phyloP scores from a whole-genome alignment of 2,329 filamentous ascomycete species.

The Juglanconis sp. region DNA sequence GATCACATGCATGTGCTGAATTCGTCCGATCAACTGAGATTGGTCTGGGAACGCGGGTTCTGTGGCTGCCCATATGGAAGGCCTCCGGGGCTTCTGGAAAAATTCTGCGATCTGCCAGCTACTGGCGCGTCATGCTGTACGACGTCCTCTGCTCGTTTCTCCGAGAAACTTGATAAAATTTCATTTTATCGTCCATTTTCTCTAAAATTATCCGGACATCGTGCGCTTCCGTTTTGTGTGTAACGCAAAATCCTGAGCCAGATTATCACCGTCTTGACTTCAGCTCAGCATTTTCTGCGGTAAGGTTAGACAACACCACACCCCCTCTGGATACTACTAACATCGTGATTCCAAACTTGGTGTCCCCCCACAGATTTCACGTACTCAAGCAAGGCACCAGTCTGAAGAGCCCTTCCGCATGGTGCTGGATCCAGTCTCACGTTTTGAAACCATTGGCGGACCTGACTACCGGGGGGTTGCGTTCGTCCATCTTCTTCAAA shows the following conservation, averaged over 20 bases:
- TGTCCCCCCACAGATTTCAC: too few relatives aligned
- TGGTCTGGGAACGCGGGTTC: background rate
- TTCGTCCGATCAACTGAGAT: conserved; percentile 1
- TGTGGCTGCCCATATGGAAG: background rate
- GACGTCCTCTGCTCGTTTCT: background rate
- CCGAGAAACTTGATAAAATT: background rate
- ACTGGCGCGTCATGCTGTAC: background rate
- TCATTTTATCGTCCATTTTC: background rate
- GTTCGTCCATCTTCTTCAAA: background rate
- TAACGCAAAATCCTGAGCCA: background rate
- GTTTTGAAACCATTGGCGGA: background rate
- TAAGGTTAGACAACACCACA: too few relatives aligned
- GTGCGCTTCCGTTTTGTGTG: background rate
- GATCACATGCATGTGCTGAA: background rate
- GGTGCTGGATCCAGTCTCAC: background rate
- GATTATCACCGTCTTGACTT: too few relatives aligned
- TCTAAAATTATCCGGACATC: background rate
- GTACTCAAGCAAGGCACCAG: too few relatives aligned
- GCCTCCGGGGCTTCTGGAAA: conserved; percentile 7
- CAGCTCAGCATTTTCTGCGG: too few relatives aligned
- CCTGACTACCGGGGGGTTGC: background rate
- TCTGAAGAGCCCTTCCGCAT: too few relatives aligned
- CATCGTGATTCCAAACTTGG: too few relatives aligned
- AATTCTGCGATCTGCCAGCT: conserved; percentile 1
- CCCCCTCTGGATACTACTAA: too few relatives aligned